These are phyloP conservation scores for Fusarium neocosmosporiellum DNA, from an alignment of 2,329 filamentous ascomycete genomes.

Conservation along the genomic window DNA sequence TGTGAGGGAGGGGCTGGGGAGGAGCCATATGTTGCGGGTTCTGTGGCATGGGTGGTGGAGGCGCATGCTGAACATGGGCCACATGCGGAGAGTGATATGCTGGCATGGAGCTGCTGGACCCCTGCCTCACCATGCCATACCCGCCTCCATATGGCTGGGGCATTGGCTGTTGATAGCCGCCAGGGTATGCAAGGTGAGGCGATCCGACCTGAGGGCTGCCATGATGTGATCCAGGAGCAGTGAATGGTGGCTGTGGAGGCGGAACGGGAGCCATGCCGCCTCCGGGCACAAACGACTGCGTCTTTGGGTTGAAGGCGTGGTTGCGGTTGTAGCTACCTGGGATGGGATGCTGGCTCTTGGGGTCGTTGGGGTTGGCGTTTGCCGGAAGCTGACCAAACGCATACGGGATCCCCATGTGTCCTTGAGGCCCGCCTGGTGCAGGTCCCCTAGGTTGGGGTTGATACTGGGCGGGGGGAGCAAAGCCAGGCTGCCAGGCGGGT, in stretches of 20 bases:
- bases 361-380: constrained; percentile 75
- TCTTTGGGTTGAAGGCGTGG: constrained; percentile 93
- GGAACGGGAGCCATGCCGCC: constrained; percentile 62
- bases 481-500: constrained; percentile 53
- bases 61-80: constrained; percentile 54
- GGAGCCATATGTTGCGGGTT: constrained; percentile 53
- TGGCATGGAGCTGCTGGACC: constrained; percentile 65
- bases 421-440: constrained; percentile 45
- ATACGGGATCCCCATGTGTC: constrained; percentile 66
- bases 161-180: constrained; percentile 59
- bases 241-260: constrained; percentile 60
- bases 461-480: constrained; percentile 46
- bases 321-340: constrained; percentile 83
- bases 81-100: constrained; percentile 58
- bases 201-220: constrained; percentile 65
- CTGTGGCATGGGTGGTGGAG: constrained; percentile 52
- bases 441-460: constrained; percentile 45
- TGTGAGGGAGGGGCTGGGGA: constrained; percentile 57
- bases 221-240: constrained; percentile 61
- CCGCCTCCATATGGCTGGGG: constrained; percentile 60
- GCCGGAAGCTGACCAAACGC: constrained; percentile 82
- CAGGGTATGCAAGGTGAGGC: constrained; percentile 61
- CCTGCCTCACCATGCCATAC: constrained; percentile 68
- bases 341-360: constrained; percentile 82
- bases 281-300: constrained; percentile 85